These are phyloP conservation scores for Ilex aquifolium DNA, from an alignment of 257 asterid species.

Conservation along the genomic window DNA sequence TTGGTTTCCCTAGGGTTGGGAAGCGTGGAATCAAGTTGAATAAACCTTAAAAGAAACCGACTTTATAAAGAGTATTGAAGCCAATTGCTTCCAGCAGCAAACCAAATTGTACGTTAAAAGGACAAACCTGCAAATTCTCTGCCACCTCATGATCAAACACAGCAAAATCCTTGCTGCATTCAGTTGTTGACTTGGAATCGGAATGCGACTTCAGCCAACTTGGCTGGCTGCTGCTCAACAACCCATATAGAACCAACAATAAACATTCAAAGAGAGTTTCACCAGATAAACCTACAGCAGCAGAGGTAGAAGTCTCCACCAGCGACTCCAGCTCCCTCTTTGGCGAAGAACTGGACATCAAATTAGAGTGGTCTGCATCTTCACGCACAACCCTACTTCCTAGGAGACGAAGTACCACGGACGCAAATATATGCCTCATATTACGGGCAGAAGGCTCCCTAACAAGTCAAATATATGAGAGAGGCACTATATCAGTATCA, in stretches of 20 bases:
- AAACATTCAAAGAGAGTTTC: constrained; percentile 74
- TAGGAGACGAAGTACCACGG: constrained; percentile 74
- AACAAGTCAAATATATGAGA: constrained; percentile 14
- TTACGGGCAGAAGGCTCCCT: constrained; percentile 66
- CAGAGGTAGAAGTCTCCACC: constrained; percentile 34
- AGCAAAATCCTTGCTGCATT: constrained; percentile 42
- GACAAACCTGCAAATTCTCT: constrained; percentile 77
- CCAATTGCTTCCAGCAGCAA: too few species aligned
- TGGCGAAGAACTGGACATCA: constrained; percentile 25
- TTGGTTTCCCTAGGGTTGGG: too few species aligned
- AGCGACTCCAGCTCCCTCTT: constrained; percentile 56
- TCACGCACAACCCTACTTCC: constrained; percentile 92
- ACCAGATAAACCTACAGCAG: constrained; percentile 41
- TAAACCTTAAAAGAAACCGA: too few species aligned
- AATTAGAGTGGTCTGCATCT: constrained; percentile 50
- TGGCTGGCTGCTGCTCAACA: constrained; percentile 78
- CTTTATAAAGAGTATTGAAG: too few species aligned
- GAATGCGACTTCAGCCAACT: constrained; percentile 80
- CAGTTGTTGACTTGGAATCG: constrained; percentile 43
- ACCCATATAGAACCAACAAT: constrained; percentile 76
- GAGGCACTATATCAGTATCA: too few species aligned
- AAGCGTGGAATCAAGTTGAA: too few species aligned
- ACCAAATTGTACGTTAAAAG: background rate
- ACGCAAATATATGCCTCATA: constrained; percentile 72
- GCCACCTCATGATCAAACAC: constrained; percentile 78